Evolutionary conservation across 148 eudicot genomes (phyloP).

Genomic region (Diospyros lotus): DNA sequence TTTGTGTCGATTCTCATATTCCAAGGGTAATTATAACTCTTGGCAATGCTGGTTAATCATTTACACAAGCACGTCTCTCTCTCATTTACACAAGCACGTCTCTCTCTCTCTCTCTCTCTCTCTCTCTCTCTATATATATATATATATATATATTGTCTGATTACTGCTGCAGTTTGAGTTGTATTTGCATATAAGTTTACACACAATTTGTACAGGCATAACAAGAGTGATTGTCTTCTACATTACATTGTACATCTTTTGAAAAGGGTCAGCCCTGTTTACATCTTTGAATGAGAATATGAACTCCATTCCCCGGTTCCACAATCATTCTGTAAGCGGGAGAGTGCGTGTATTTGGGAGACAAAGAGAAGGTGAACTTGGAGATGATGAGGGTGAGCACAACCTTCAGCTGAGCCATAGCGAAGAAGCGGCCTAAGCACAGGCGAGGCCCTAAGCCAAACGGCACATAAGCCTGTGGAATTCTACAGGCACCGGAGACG

Average conservation of each 20-base stretch:
- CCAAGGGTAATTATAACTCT: no score
- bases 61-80: no score
- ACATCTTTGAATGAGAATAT: conserved; percentile 43
- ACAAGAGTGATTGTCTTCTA: no score
- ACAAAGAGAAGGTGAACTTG: conserved; percentile 54
- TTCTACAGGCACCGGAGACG: conserved; percentile 57
- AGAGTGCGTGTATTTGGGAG: conserved; percentile 61
- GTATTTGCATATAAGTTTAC: no score
- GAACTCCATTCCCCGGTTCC: conserved; percentile 68
- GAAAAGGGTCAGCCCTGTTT: not conserved
- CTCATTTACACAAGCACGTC: not conserved
- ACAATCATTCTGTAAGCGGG: conserved; percentile 82
- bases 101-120: not conserved
- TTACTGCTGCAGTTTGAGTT: no score
- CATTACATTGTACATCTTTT: no score
- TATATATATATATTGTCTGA: not conserved
- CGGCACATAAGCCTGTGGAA: conserved; percentile 73
- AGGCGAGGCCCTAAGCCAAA: conserved; percentile 72
- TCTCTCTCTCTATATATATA: not conserved
- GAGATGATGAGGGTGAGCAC: conserved; percentile 45
- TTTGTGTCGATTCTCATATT: no score
- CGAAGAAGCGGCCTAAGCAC: conserved; percentile 75
- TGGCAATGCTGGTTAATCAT: no score
- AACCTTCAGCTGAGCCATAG: conserved; percentile 65
- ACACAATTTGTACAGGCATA: no score